Evolutionary conservation across 768 basidiomycete genomes (phyloP), one percentile per base, ranked within the genome.

Genomic region (Dentipellis fragilis): DNA sequence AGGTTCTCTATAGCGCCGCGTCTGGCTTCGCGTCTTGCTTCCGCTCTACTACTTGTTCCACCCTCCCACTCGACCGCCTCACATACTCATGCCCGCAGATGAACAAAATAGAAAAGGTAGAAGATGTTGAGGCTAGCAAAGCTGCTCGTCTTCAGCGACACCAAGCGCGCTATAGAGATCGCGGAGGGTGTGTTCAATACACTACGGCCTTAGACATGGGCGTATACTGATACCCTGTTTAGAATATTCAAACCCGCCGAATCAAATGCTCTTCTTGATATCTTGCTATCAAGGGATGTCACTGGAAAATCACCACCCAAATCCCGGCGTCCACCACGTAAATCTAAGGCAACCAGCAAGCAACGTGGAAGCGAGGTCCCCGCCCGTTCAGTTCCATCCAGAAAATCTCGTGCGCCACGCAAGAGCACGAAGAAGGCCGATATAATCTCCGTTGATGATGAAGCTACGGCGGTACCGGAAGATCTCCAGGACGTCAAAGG

Each of bases 101-200:
- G 42, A 19, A 45, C 8, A 45, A 45, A 45, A 16, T 45, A 8
- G n/a, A n/a, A 50, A 66, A 66, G 0, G 63, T 59, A 29, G 65
- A 63, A 7, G 63, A 75, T 49, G 78, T 80, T 12, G 77, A 82
- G 51, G 82, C 81, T 52, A 87, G 85, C 63, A 74, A 82, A 34
- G 75, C 77, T 0, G 70, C 82, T 49, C 79, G 86, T 46, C 64
- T 80, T 14, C 75, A 84, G 63, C 76, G 84, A 42, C 81, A 81
- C 57, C 80, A 86, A 60, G 74, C 83, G 36, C 73, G 85, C 22
- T 83, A 85, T 66, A 77, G 85, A 53, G 83, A 86, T 67, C 77
- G 69, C 38, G 69, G 69, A n/a, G 69, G 69, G 69, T 70, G 52
- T 23, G 69, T 29, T 29, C 29, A 29, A 6, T 29, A 3, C 29